Percentiles rank a stretch among this genome's conserved stretches.
Evolutionary conservation across 495 filamentous ascomycete species (phyloP).

Genomic region (Aspergillus hancockii): DNA sequence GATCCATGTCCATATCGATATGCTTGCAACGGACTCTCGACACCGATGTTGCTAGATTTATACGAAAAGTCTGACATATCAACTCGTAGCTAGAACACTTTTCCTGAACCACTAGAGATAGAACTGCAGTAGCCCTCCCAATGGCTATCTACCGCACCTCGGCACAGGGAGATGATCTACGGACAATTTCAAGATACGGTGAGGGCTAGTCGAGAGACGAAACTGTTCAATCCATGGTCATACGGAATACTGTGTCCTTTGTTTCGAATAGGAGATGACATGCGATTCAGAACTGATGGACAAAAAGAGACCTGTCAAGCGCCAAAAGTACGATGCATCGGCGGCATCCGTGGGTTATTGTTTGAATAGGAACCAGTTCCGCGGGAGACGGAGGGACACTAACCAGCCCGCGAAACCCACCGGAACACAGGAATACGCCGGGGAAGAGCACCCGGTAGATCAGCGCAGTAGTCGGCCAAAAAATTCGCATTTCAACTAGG

Average conservation of each 20-base stretch:
- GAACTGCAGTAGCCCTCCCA: too few species aligned
- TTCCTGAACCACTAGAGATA: too few species aligned
- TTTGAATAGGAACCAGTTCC: slow-evolving; percentile 9
- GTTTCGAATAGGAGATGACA: background rate
- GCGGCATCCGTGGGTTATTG: slow-evolving; percentile 6
- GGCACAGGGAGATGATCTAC: too few species aligned
- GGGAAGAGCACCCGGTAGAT: slow-evolving; percentile 28
- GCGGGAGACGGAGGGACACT: slow-evolving; percentile 16
- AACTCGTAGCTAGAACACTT: background rate
- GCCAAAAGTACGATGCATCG: slow-evolving; percentile 15
- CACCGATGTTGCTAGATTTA: background rate
- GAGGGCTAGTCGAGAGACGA: background rate
- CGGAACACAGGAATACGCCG: slow-evolving; percentile 14
- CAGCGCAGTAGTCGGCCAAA: slow-evolving; percentile 19
- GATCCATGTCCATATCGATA: background rate
- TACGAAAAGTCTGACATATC: background rate
- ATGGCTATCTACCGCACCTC: too few species aligned
- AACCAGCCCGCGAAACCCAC: slow-evolving; percentile 11
- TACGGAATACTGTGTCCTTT: background rate
- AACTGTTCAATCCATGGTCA: background rate
- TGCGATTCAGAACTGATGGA: background rate
- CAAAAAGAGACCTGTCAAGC: slow-evolving; percentile 10
- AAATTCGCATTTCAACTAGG: slow-evolving; percentile 21
- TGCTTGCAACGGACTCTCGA: background rate
- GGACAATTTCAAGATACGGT: too few species aligned